A percentile compares a stretch with the other conserved stretches of the same genome.
These are phyloP conservation scores for Rhizophagus prolifer DNA, from an alignment of 192 early-diverging fungal species.

Conservation along the genomic window DNA sequence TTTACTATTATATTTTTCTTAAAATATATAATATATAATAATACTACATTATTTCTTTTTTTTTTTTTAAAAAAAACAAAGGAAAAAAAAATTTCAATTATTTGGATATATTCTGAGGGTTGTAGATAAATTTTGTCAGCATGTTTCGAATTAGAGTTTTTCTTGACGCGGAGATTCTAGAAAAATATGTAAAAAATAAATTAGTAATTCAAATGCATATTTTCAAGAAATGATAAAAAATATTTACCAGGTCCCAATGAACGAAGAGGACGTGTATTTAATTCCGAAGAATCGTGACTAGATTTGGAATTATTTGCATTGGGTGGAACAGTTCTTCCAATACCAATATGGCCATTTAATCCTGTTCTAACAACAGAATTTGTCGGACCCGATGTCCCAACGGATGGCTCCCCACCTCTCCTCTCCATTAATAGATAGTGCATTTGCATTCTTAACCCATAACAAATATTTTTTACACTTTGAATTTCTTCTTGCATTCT, in stretches of 20 bases:
- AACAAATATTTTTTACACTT: constrained; percentile 59
- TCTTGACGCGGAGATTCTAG: constrained; percentile 10
- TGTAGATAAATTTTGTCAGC: too few relatives aligned
- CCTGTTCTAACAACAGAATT: neutral
- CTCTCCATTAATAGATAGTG: constrained; percentile 58
- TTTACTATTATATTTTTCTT: too few relatives aligned
- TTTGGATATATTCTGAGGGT: too few relatives aligned
- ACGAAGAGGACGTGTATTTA: neutral
- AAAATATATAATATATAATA: too few relatives aligned
- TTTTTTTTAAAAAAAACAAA: too few relatives aligned
- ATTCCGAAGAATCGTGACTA: neutral
- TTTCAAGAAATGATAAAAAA: neutral
- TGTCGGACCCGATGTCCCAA: neutral
- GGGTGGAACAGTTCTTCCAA: neutral
- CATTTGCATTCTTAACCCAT: constrained; percentile 69
- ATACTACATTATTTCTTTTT: too few relatives aligned
- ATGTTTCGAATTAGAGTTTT: constrained; percentile 2
- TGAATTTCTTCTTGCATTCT: constrained; percentile 71
- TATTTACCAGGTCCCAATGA: neutral
- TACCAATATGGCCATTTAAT: neutral
- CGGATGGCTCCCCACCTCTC: constrained; percentile 19
- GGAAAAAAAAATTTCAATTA: too few relatives aligned
- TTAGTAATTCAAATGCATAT: too few relatives aligned
- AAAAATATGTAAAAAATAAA: neutral
- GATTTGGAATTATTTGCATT: neutral